phyloP scores from a whole-genome alignment of 73 alveolate species.

The Durusdinium trenchii region DNA sequence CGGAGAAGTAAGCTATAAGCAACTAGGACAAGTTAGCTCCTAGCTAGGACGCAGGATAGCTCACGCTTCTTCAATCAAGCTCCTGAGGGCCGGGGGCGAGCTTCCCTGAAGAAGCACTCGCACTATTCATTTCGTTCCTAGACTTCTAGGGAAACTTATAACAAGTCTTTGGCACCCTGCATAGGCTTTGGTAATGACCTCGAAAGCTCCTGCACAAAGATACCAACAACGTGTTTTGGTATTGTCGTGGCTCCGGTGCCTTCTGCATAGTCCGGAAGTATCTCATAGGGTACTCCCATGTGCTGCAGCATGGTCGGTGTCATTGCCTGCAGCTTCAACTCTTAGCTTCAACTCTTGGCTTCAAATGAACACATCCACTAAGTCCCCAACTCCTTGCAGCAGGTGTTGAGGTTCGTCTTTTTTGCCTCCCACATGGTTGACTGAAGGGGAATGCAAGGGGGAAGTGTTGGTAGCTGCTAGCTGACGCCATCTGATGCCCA shows the following conservation, averaged over 20 bases:
- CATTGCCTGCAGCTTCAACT: too few relatives aligned
- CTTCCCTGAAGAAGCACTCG: too few relatives aligned
- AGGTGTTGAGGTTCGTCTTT: conserved; percentile 99
- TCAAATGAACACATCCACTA: neutral
- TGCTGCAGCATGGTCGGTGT: conserved; percentile 96
- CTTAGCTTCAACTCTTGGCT: too few relatives aligned
- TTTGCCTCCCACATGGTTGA: conserved; percentile 80
- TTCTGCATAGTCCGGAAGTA: conserved; percentile 98
- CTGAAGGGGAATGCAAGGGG: neutral
- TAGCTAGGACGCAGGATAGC: too few relatives aligned
- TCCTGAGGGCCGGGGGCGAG: too few relatives aligned
- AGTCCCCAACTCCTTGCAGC: conserved; percentile 97
- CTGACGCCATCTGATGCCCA: neutral
- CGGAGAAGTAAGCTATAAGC: too few relatives aligned
- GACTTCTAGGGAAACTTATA: neutral
- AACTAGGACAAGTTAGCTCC: too few relatives aligned
- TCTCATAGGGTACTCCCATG: conserved; percentile 98
- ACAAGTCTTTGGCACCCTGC: neutral
- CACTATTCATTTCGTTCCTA: too few relatives aligned
- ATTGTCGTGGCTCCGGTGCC: conserved; percentile 95
- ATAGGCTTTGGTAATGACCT: conserved; percentile 81
- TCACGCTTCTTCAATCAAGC: too few relatives aligned
- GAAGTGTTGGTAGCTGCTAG: neutral
- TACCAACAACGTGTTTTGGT: too few relatives aligned
- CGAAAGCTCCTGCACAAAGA: conserved; percentile 62